Base-by-base conservation (phyloP, 345 rosid species). In the Tarenaya hassleriana region DNA sequence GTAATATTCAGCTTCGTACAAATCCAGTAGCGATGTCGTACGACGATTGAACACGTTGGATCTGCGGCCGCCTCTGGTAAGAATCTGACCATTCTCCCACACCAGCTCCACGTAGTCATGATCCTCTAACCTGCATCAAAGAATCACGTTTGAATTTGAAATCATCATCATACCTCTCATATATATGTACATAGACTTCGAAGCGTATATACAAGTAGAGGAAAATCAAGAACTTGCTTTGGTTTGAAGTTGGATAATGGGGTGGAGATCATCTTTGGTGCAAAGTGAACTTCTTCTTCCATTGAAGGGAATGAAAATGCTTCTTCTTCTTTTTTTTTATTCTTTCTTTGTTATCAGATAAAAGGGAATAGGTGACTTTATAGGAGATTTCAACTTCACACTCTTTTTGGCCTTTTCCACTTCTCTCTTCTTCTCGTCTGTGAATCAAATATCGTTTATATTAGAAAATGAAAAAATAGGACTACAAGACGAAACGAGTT, bases 71-170 rank as follows among this genome's bases (percentile, higher is more conserved):
- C 16, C n/a, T 59, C 58, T 66, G 20, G 70, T 59, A 20, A 66
- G 43, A 31, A 66, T 66, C 55, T 58, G 21, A 1, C 70, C 70
- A n/a, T 66, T 58, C 58, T 66, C 64, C 5, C 70, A 66, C 34
- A 67, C 72, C n/a, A 78, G 73, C 45, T 84, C 91, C 58, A 44
- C 38, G 24, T 56, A 27, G 16, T 66, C 83, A 42, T 50, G 67
- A 47, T 60, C 59, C n/a, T 42, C 19, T 46, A 66, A 66, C 69
- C 94, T 84, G 81, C 73, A 57, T 7, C 12, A 17, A 31, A 50
- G 51, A 43, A 50, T 43, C 15, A 44, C 18, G 16, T 18, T 44
- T 37, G 34, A 5, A 17, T n/a, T n/a, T n/a, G n/a, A 7, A 7
- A 56, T 55, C 34, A 56, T 56, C 7, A 50, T 33, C 50, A 11